Conservation (phyloP, 306 rosid species). For the Comarum palustre region DNA sequence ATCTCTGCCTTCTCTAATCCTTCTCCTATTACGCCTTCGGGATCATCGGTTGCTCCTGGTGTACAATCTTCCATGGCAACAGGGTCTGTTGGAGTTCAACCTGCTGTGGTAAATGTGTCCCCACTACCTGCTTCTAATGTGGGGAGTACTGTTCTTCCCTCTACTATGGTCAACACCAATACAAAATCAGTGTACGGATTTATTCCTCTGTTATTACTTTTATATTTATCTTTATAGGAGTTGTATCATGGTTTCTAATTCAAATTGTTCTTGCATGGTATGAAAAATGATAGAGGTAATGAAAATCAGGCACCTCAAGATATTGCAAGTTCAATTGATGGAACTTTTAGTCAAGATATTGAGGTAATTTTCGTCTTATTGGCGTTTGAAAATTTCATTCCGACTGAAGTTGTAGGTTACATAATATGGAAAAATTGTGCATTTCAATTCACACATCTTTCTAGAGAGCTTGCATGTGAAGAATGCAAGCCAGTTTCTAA, state of each 20-base stretch:
- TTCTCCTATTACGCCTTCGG: slow-evolving; percentile 46
- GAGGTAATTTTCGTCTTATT: slow-evolving; percentile 51
- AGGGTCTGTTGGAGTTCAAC: slow-evolving; percentile 45
- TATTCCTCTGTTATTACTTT: slow-evolving; percentile 20
- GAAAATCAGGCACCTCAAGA: slow-evolving; percentile 64
- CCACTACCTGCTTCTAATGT: slow-evolving; percentile 42
- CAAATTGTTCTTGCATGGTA: slow-evolving; percentile 16
- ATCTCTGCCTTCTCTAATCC: slow-evolving; percentile 57
- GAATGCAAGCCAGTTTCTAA: background rate
- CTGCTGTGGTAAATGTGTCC: slow-evolving; percentile 38
- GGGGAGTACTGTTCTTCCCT: slow-evolving; percentile 53
- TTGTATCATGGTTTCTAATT: slow-evolving; percentile 20
- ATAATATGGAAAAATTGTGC: background rate
- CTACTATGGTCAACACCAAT: slow-evolving; percentile 43
- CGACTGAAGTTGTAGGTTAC: background rate
- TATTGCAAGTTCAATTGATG: slow-evolving; percentile 41
- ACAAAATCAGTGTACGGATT: slow-evolving; percentile 48
- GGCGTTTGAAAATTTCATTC: background rate
- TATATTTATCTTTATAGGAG: slow-evolving; percentile 14
- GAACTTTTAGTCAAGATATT: slow-evolving; percentile 58
- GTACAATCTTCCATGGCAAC: slow-evolving; percentile 40
- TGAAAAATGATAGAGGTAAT: slow-evolving; percentile 33
- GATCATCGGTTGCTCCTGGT: slow-evolving; percentile 40
- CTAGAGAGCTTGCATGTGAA: background rate
- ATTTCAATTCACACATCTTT: background rate